Evolutionary conservation across 1,284 basidiomycete genomes (phyloP).

Genomic region (Leccinum pallidistipes): DNA sequence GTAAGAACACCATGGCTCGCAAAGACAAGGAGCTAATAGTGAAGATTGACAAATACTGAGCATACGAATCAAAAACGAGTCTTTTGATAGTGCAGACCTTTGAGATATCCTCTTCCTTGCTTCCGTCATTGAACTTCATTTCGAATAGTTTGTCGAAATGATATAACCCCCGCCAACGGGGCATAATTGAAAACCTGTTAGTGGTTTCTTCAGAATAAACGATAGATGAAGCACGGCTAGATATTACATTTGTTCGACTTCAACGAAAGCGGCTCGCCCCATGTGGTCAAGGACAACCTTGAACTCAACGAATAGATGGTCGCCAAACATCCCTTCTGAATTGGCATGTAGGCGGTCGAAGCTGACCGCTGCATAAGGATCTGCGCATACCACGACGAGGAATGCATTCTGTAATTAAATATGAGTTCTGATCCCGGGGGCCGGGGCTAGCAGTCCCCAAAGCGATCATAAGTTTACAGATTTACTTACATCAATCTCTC

Average conservation of each 20-base stretch:
- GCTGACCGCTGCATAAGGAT: conserved; percentile 34
- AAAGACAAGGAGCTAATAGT: conserved; percentile 31
- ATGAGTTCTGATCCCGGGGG: no score
- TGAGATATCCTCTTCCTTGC: conserved; percentile 39
- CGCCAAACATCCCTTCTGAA: conserved; percentile 33
- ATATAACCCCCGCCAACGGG: conserved; percentile 37
- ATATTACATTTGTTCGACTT: conserved; percentile 6
- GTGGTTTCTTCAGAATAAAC: background rate
- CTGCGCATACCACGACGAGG: conserved; percentile 29
- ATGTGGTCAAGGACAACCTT: conserved; percentile 17
- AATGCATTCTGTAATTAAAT: conserved; percentile 36
- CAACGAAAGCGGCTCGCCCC: no score
- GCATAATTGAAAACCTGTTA: conserved; percentile 30
- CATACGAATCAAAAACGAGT: background rate
- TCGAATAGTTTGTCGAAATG: conserved; percentile 36
- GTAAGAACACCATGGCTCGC: conserved; percentile 31
- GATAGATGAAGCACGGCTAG: background rate
- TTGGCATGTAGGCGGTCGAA: conserved; percentile 41
- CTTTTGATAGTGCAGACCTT: conserved; percentile 30
- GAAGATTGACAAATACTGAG: no score
- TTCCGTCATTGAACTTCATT: conserved; percentile 37
- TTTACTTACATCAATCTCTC: conserved; percentile 32
- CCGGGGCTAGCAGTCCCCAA: no score
- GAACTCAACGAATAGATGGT: conserved; percentile 33
- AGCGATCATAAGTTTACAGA: background rate